Base-by-base conservation (phyloP, 805 yeast genomes). In the Lachancea waltii region DNA sequence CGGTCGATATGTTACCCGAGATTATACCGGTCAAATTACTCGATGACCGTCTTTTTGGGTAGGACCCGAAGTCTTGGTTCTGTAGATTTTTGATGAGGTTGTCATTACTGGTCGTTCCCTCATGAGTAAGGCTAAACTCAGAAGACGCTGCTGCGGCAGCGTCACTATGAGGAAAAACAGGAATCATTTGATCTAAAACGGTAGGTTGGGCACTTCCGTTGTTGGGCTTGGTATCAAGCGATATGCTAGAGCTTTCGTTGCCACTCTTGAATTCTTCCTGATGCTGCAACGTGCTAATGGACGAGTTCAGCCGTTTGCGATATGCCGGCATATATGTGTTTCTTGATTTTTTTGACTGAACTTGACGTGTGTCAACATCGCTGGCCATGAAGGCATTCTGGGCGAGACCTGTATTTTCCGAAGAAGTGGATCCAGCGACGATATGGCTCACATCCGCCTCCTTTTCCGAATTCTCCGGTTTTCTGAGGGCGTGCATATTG, bases 311-410 rank as follows among this genome's bases (percentile, higher is more conserved):
- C 36, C 57, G 62, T 45, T 56, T 59, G 43, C 62, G 56, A 40
- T 65, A 65, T 3, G 69, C 69, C 11, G 69, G 69, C 5, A 60
- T 55, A 43, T 50, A 65, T 29, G 37, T 34, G 20, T 34, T 25
- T 41, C 26, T 35, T 10, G 24, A 24, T 24, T 15, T 32, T 27
- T 22, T 32, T 11, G 16, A n/a, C 16, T 25, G 22, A 10, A 7
- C 14, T 20, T 35, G 23, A n/a, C 21, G 11, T 9, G 27, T 17
- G 4, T 27, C 30, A 11, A 23, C 13, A 5, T 23, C 15, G n/a
- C 23, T 32, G 14, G 24, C 16, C 2, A 16, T 19, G 13, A 27
- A n/a, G 21, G 32, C 36, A 11, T 30, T n/a, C 24, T 36, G 18
- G 14, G 11, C 35, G 13, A 29, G 20, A 14, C 42, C 43, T 4